These are phyloP conservation scores for Colletotrichum salicis DNA, from an alignment of 2,329 filamentous ascomycete genomes.

Conservation along the genomic window DNA sequence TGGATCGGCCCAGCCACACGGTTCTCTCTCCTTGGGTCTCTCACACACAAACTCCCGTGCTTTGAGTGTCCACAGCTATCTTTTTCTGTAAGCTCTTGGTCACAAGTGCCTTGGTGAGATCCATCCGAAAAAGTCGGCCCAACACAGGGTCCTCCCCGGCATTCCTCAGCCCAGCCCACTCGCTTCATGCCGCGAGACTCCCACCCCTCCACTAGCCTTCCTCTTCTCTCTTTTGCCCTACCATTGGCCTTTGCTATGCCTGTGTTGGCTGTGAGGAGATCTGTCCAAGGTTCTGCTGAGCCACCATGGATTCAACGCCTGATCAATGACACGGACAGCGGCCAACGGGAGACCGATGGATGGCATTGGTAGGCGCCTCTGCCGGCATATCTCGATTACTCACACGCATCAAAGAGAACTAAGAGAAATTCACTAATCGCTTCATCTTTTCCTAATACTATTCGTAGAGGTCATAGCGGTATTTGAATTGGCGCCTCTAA, in stretches of 20 bases:
- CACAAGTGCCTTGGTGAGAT: conserved; percentile 24
- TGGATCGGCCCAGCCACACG: neutral
- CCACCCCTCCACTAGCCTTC: neutral
- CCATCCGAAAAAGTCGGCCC: neutral
- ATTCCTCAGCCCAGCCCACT: conserved; percentile 7
- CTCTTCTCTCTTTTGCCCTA: neutral
- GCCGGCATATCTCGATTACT: neutral
- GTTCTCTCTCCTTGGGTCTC: neutral
- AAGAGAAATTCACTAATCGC: neutral
- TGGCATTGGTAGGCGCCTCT: neutral
- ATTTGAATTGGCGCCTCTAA: too few relatives aligned
- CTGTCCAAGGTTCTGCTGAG: conserved; percentile 7
- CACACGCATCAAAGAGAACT: neutral
- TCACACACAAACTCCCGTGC: neutral
- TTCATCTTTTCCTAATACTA: neutral
- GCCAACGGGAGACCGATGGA: neutral
- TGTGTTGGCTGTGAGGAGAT: neutral
- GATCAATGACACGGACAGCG: neutral
- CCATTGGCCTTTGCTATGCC: neutral
- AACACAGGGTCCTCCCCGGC: conserved; percentile 14
- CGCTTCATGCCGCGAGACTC: neutral
- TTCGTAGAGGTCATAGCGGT: too few relatives aligned
- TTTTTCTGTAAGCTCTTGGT: neutral
- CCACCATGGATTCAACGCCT: conserved; percentile 1
- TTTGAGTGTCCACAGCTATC: neutral